phyloP scores from a whole-genome alignment of 176 grass and related monocot species.

The Oryza rufipogon region DNA sequence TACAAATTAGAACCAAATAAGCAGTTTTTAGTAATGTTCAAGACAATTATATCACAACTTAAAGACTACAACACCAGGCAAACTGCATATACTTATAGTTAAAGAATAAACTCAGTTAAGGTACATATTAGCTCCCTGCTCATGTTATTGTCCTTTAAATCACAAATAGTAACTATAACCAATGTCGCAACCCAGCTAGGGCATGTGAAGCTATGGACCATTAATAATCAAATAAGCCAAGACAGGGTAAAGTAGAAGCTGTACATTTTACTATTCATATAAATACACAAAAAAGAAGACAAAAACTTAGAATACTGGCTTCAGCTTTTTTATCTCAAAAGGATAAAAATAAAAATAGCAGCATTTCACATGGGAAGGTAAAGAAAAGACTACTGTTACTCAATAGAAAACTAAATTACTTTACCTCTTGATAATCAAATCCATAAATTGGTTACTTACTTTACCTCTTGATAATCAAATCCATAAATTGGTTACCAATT shows the following conservation, averaged over 20 bases:
- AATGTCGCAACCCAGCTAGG: background rate
- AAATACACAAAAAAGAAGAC: background rate
- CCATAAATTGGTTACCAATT: background rate
- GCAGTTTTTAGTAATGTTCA: background rate
- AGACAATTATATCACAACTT: background rate
- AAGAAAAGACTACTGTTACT: constrained; percentile 11
- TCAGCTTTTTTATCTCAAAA: constrained; percentile 2
- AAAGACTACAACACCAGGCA: background rate
- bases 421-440: constrained; percentile 15
- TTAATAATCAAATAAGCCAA: background rate
- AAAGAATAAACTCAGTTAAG: constrained; percentile 21
- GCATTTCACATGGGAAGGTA: background rate
- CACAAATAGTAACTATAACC: constrained; percentile 1
- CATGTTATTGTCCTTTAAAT: background rate
- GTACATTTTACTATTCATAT: constrained; percentile 1
- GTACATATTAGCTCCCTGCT: background rate
- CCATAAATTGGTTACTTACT: background rate
- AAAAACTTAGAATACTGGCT: background rate
- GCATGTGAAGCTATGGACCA: background rate
- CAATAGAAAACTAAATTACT: background rate
- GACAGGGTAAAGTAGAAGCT: background rate
- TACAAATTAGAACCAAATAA: background rate
- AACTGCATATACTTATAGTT: background rate
- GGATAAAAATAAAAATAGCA: background rate
- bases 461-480: constrained; percentile 14